A percentile compares a stretch with the other conserved stretches of the same genome.
Conservation (phyloP, 2,329 filamentous ascomycete species). For the Hirsutella minnesotensis region DNA sequence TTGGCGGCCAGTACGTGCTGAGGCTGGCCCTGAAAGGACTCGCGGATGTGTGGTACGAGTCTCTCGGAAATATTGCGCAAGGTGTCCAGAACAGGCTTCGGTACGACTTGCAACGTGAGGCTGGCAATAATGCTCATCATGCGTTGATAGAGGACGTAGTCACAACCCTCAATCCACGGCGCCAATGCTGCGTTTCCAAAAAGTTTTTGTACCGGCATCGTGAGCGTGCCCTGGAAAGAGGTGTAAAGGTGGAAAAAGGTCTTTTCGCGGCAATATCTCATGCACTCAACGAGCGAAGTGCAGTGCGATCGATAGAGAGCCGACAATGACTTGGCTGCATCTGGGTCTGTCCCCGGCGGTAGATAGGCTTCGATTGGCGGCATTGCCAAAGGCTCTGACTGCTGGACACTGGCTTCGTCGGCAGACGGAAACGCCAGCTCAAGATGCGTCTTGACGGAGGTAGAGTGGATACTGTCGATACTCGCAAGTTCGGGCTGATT, state of each 20-base stretch:
- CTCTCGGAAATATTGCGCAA: conserved; percentile 76
- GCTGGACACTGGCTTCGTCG: conserved; percentile 35
- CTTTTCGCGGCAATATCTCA: conserved; percentile 93
- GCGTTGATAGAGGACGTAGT: conserved; percentile 91
- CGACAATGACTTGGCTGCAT: conserved; percentile 73
- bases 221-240: conserved; percentile 91
- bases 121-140: conserved; percentile 88
- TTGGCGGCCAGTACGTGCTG: conserved; percentile 78
- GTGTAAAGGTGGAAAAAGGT: conserved; percentile 92
- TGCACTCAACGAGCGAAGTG: conserved; percentile 88
- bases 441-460: conserved; percentile 44
- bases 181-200: conserved; percentile 72
- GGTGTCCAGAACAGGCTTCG: conserved; percentile 75
- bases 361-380: conserved; percentile 78
- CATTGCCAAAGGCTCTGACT: conserved; percentile 63
- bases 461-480: conserved; percentile 47
- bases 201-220: conserved; percentile 90
- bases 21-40: conserved; percentile 77
- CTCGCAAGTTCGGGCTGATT: conserved; percentile 43
- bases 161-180: conserved; percentile 89
- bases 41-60: conserved; percentile 69
- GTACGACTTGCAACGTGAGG: conserved; percentile 84
- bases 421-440: conserved; percentile 50
- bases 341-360: conserved; percentile 69
- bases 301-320: conserved; percentile 91